A percentile compares a stretch with the other conserved stretches of the same genome.
Evolutionary conservation across 2,329 filamentous ascomycete species (phyloP).

Genomic region (Coccinonectria pachysandricola): DNA sequence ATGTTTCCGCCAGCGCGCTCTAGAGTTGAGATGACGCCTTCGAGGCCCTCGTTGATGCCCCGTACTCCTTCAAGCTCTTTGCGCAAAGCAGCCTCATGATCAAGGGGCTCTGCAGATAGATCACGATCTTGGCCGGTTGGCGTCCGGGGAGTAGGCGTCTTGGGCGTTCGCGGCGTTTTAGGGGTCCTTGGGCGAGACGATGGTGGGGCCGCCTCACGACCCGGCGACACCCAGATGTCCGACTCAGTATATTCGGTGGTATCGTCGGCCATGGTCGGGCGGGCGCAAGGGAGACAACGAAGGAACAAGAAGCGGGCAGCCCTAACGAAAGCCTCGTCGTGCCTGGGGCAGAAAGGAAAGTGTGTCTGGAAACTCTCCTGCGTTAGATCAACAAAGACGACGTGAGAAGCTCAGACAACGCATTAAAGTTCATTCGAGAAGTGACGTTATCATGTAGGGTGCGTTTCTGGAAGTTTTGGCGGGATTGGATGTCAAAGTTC

Average conservation of each 20-base stretch:
- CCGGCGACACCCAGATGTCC: constrained; percentile 38
- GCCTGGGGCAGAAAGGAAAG: too few species aligned
- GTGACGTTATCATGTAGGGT: too few species aligned
- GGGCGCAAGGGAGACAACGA: constrained; percentile 1
- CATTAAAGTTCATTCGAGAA: too few species aligned
- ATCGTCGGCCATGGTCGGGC: constrained; percentile 33
- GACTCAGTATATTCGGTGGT: constrained; percentile 35
- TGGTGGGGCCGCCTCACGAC: constrained; percentile 20
- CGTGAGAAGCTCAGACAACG: too few species aligned
- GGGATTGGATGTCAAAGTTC: too few species aligned
- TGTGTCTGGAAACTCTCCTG: too few species aligned
- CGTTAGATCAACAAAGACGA: not conserved
- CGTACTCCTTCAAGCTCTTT: constrained; percentile 75
- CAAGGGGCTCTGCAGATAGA: constrained; percentile 40
- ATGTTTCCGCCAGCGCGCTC: constrained; percentile 68
- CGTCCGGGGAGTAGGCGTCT: constrained; percentile 31
- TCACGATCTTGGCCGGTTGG: constrained; percentile 27
- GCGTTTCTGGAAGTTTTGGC: too few species aligned
- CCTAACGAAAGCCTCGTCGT: constrained; percentile 1
- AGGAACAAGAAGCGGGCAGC: constrained; percentile 1
- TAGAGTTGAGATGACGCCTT: constrained; percentile 62
- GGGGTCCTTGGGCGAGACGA: constrained; percentile 25
- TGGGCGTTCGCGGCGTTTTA: constrained; percentile 37
- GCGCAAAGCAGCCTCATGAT: constrained; percentile 64
- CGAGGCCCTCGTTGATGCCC: constrained; percentile 80